Percentiles rank a stretch among this genome's conserved stretches.
Evolutionary conservation across 108 stramenopile species (phyloP).

Genomic region (Cyclotella sp.): DNA sequence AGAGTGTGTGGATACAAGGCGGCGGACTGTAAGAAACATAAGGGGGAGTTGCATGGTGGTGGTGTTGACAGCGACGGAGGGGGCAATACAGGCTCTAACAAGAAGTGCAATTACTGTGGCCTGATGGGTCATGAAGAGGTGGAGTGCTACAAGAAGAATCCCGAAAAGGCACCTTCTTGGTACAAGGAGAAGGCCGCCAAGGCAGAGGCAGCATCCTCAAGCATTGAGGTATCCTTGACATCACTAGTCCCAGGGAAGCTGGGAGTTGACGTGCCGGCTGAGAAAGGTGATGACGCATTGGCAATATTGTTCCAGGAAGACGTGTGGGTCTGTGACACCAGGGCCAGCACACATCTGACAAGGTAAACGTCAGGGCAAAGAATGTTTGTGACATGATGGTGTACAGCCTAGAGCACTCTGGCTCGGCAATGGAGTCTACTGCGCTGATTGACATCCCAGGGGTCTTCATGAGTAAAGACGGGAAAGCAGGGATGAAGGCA

Average conservation of each 20-base stretch:
- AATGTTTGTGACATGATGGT: background rate
- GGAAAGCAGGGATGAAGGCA: background rate
- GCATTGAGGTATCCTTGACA: background rate
- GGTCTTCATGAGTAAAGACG: background rate
- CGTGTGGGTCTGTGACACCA: conserved; percentile 1
- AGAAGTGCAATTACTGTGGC: no score
- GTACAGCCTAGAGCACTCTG: background rate
- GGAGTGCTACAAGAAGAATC: background rate
- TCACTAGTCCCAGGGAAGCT: no score
- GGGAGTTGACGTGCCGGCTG: no score
- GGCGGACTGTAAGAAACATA: no score
- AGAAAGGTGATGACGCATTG: background rate
- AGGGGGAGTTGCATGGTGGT: no score
- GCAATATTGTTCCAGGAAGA: background rate
- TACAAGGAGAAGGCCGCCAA: background rate
- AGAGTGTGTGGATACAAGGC: no score
- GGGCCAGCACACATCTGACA: background rate
- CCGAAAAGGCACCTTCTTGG: background rate
- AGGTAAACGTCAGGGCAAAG: background rate
- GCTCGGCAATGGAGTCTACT: background rate
- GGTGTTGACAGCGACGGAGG: no score
- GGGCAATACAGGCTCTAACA: no score
- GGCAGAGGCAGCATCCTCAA: background rate
- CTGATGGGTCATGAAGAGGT: background rate
- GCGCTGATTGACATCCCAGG: background rate